These are phyloP conservation scores for Vigna nakashimae DNA, from an alignment of 306 rosid genomes.

Conservation along the genomic window DNA sequence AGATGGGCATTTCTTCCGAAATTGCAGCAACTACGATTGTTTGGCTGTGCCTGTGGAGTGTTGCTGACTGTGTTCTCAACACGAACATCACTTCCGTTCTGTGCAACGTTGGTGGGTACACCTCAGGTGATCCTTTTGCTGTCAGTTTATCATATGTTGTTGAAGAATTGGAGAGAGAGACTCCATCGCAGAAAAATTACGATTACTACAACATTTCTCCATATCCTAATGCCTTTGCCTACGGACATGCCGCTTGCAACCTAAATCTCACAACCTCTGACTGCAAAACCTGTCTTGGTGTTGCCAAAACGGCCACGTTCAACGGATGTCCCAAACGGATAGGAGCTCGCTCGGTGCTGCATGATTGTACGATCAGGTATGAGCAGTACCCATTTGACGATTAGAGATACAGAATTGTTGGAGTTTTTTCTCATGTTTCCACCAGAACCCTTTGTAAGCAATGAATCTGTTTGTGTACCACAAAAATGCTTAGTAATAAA, in stretches of 20 bases:
- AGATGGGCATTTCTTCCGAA: constrained; percentile 49
- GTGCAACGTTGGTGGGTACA: constrained; percentile 60
- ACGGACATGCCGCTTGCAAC: constrained; percentile 78
- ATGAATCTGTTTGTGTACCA: constrained; percentile 7
- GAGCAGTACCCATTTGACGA: constrained; percentile 82
- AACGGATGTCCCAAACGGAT: constrained; percentile 51
- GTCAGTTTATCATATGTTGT: constrained; percentile 61
- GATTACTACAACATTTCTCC: constrained; percentile 72
- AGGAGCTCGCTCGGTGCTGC: constrained; percentile 68
- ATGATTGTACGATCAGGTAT: constrained; percentile 72
- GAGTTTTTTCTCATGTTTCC: constrained; percentile 5
- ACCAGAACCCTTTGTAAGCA: background rate
- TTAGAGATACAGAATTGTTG: constrained; percentile 17
- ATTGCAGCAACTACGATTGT: constrained; percentile 31
- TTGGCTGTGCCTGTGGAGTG: constrained; percentile 32
- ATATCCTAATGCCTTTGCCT: constrained; percentile 77
- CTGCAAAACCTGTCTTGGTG: constrained; percentile 69
- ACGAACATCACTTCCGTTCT: constrained; percentile 49
- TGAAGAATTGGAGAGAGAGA: constrained; percentile 49
- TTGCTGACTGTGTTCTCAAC: constrained; percentile 52
- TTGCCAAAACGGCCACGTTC: constrained; percentile 56
- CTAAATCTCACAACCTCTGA: constrained; percentile 60
- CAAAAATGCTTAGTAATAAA: background rate
- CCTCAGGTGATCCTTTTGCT: constrained; percentile 66
- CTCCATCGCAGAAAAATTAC: constrained; percentile 47